Conservation (phyloP, 1,139 yeast genomes). For the Hyphopichia wangnamkhiaoensis region DNA sequence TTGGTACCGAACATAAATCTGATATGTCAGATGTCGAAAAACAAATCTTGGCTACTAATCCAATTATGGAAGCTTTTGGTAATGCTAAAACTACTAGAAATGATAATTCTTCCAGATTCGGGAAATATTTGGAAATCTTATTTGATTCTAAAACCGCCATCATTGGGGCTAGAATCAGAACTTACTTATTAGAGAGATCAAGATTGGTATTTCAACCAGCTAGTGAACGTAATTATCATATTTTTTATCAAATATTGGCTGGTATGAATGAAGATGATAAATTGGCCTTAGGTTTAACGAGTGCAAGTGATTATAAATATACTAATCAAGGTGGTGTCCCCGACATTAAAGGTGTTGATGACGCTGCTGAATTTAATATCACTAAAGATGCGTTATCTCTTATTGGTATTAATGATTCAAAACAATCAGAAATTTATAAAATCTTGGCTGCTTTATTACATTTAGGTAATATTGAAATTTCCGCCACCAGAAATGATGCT, state of each 20-base stretch:
- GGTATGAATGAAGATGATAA: conserved; percentile 71
- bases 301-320: conserved; percentile 72
- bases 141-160: conserved; percentile 75
- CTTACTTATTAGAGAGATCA: conserved; percentile 89
- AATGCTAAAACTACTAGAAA: conserved; percentile 97
- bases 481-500: conserved; percentile 85
- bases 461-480: conserved; percentile 88
- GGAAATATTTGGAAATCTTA: conserved; percentile 89
- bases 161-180: conserved; percentile 92
- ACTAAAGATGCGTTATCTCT: conserved; percentile 76
- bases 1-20: conserved; percentile 49
- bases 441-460: conserved; percentile 88
- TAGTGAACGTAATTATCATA: conserved; percentile 90
- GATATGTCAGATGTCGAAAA: conserved; percentile 92
- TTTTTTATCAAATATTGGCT: conserved; percentile 84
- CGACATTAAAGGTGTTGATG: conserved; percentile 76
- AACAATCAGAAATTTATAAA: conserved; percentile 71
- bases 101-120: conserved; percentile 96
- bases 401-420: conserved; percentile 67
- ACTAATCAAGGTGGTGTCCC: conserved; percentile 89
- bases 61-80: conserved; percentile 98
- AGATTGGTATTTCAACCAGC: conserved; percentile 91
- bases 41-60: conserved; percentile 94
- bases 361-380: conserved; percentile 68
- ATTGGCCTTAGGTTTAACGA: conserved; percentile 56